Evolutionary conservation across 2,329 filamentous ascomycete genomes (phyloP), one percentile per base, ranked within the genome.

Genomic region (Beauveria sp.): DNA sequence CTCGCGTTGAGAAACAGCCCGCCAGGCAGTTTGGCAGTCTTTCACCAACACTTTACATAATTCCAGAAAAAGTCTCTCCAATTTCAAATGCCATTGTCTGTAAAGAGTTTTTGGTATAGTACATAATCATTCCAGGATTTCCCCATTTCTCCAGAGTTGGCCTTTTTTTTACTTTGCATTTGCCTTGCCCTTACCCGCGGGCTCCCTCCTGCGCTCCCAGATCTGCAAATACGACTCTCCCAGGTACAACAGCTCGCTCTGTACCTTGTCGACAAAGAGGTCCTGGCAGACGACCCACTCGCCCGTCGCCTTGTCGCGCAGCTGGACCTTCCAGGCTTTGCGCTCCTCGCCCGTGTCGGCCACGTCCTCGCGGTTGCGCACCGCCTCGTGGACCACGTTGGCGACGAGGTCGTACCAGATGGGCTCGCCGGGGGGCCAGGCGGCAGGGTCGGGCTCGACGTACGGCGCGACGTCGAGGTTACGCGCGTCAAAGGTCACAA

Each of bases 241-340:
- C 0, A 96, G 88, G 70, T 96, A 96, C 66, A 99, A 73, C 68
- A 96, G 83, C 78, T 99, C 93, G 65, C 85, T 90, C 74, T 93
- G 89, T 22, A 95, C 89, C 74, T 88, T 87, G 71, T 97, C 90
- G 7, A 99, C 93, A 72, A 89, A 97, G 66, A 99, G 73, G 77
- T 99, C 95, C 78, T 99, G 95, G 61, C 93, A 88, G 62, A 96
- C 89, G 58, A 96, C 85, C 95, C 95, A 99, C 72, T 96, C 89
- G 40, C 90, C 88, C 24, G 88, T 82, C 26, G 86, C 88, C 70
- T 90, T 88, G 71, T 96, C 90, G 68, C 86, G 82, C 56, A 99
- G 77, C 77, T 99, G 95, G 24, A 92, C 91, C 72, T 96, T 92
- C 93, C 95, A 99, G 14, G 92, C 91, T 73, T 96, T 96, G 63